Percentiles rank a stretch among this genome's conserved stretches.
These are phyloP conservation scores for Lipomyces orientalis DNA, from an alignment of 805 yeast species.

Conservation along the genomic window DNA sequence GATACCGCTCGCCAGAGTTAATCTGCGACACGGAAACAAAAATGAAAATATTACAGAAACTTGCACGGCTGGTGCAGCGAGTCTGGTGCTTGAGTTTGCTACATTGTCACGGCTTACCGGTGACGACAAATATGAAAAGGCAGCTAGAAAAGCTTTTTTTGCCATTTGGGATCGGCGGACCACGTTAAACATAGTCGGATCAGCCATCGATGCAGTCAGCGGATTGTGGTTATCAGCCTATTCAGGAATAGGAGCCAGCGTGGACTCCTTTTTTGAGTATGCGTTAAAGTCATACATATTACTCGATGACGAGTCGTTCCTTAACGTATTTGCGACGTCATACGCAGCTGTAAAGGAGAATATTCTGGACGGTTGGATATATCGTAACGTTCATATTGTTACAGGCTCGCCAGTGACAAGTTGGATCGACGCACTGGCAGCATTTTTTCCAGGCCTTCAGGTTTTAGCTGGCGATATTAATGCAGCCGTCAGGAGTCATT, in stretches of 20 bases:
- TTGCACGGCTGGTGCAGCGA: constrained; percentile 86
- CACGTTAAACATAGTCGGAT: constrained; percentile 69
- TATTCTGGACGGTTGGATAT: constrained; percentile 58
- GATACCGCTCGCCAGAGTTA: constrained; percentile 81
- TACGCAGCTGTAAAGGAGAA: constrained; percentile 64
- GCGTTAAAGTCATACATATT: constrained; percentile 77
- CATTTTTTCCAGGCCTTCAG: constrained; percentile 86
- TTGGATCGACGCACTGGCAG: constrained; percentile 88
- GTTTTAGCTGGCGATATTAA: constrained; percentile 76
- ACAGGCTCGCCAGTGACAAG: constrained; percentile 57
- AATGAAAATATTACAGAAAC: constrained; percentile 56
- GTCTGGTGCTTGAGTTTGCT: constrained; percentile 81
- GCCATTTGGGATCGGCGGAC: constrained; percentile 74
- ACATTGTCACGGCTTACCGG: constrained; percentile 75
- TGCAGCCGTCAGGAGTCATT: constrained; percentile 67
- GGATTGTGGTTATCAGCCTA: constrained; percentile 62
- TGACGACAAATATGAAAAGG: constrained; percentile 69
- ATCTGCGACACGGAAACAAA: constrained; percentile 60
- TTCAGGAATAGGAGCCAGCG: constrained; percentile 88
- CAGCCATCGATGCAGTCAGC: constrained; percentile 68
- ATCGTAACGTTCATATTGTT: constrained; percentile 60
- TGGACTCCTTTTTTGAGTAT: constrained; percentile 90
- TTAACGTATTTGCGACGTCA: constrained; percentile 61
- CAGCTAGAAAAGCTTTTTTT: constrained; percentile 66
- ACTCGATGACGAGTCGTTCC: constrained; percentile 63